These are phyloP conservation scores for Tricladium varicosporioides DNA, from an alignment of 2,329 filamentous ascomycete genomes.

Conservation along the genomic window DNA sequence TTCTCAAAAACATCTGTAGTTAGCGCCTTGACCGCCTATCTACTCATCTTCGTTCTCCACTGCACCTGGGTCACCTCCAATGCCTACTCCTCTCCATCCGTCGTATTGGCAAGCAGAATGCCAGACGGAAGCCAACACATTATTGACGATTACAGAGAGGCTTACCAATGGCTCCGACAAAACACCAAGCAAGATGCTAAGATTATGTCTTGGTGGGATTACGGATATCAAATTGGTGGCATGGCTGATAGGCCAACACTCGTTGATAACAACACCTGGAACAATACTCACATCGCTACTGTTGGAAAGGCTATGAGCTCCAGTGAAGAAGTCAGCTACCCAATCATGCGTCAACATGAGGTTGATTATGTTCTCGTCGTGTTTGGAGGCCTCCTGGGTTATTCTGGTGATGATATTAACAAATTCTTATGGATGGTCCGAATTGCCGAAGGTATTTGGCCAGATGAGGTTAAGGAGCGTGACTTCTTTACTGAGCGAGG, in stretches of 20 bases:
- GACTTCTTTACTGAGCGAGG: slow-evolving; percentile 92
- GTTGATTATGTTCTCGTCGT: slow-evolving; percentile 98
- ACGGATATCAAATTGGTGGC: slow-evolving; percentile 98
- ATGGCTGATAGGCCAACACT: slow-evolving; percentile 97
- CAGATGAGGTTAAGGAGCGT: slow-evolving; percentile 96
- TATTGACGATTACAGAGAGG: slow-evolving; percentile 98
- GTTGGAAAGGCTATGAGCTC: slow-evolving; percentile 99
- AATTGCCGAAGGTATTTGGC: slow-evolving; percentile 99
- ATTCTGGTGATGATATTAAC: slow-evolving; percentile 98
- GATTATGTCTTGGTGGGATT: slow-evolving; percentile 99
- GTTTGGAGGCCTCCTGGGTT: slow-evolving; percentile 92
- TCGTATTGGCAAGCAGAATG: slow-evolving; percentile 87
- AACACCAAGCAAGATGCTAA: slow-evolving; percentile 95
- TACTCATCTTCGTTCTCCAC: slow-evolving; percentile 91
- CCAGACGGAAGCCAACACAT: slow-evolving; percentile 97
- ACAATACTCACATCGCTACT: slow-evolving; percentile 99
- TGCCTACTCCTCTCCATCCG: slow-evolving; percentile 96
- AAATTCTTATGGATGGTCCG: slow-evolving; percentile 99
- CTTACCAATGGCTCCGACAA: slow-evolving; percentile 98
- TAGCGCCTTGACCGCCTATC: slow-evolving; percentile 70
- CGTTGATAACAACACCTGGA: slow-evolving; percentile 99
- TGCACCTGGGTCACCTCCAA: slow-evolving; percentile 99
- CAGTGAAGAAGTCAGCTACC: slow-evolving; percentile 95
- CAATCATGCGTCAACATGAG: slow-evolving; percentile 97
- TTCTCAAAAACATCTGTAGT: slow-evolving; percentile 80